Base-by-base conservation (phyloP, 2,329 filamentous ascomycete species). In the Diplodia corticola region DNA sequence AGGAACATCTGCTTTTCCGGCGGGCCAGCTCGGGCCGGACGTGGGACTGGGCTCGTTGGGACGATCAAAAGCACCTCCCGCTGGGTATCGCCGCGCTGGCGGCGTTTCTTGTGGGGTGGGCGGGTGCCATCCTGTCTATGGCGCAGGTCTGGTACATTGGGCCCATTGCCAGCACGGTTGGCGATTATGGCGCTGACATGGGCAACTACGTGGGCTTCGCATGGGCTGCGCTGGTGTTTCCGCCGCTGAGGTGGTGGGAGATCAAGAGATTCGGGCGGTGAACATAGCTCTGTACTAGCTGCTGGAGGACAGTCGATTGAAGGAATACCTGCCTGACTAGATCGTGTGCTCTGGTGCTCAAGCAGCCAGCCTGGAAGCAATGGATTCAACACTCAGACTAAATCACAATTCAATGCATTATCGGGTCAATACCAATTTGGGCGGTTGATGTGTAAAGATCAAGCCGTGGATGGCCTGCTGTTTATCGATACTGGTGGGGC, bases 91-190 rank as follows among this genome's bases (percentile, higher is more conserved):
- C 89, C 0, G 88, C 87, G 0, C 76, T 89, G 7, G 70, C 80
- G 2, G 84, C 88, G 0, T 91, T 91, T 70, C 74, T 88, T 46
- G 72, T 90, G 15, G 88, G 88, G 3, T 90, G 88, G 88, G 82
- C 81, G 3, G 88, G 88, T 9, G 84, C 87, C 0, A 83, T 91
- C 30, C 73, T 90, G 53, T 88, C 83, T 67, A 91, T 91, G 88
- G 85, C 86, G 24, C 88, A 91, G 78, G 84, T 85, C 3, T 91
- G 88, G 84, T 91, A 88, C 74, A 84, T 86, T 67, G 88, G 89
- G 1, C 88, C 88, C 0, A 76, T 90, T 66, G 86, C 87, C 3
- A 79, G 78, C 54, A 74, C 83, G 63, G 83, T 89, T 20, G 86
- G 86, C 0, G 83, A 83, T 22, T 82, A 84, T 73, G 85, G 86